phyloP scores from a whole-genome alignment of 441 rosid species.

The Hypseocharis bilobata region DNA sequence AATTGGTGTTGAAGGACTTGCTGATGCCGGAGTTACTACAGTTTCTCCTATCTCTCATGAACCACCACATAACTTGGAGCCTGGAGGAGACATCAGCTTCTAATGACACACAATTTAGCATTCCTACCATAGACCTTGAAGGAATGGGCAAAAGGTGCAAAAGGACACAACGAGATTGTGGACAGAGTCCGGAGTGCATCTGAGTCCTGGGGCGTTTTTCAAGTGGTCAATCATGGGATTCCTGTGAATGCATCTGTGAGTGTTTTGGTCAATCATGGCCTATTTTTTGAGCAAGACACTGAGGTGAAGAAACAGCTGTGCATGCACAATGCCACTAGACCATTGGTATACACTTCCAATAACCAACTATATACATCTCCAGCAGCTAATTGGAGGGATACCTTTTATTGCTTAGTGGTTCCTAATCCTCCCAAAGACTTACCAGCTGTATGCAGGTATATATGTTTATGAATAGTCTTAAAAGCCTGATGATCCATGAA shows the following conservation, averaged over 20 bases:
- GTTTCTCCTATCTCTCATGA: constrained; percentile 34
- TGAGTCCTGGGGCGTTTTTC: constrained; percentile 22
- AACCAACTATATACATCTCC: background rate
- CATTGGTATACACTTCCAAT: background rate
- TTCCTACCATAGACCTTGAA: constrained; percentile 28
- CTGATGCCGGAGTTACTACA: constrained; percentile 16
- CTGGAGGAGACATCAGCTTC: background rate
- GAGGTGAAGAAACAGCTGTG: constrained; percentile 19
- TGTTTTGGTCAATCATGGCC: constrained; percentile 26
- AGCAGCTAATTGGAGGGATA: background rate
- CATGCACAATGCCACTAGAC: background rate
- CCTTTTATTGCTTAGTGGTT: background rate
- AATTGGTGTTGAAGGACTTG: constrained; percentile 18
- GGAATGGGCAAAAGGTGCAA: constrained; percentile 2
- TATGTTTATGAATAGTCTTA: no score
- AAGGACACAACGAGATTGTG: background rate
- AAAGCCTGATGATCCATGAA: no score
- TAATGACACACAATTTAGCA: background rate
- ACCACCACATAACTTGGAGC: background rate
- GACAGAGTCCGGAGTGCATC: background rate
- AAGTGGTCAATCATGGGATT: constrained; percentile 33
- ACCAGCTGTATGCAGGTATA: background rate
- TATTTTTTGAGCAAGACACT: constrained; percentile 38
- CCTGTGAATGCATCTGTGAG: constrained; percentile 21
- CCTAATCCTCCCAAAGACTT: background rate